phyloP scores from a whole-genome alignment of 495 filamentous ascomycete species.

The Pyrenula massariospora region DNA sequence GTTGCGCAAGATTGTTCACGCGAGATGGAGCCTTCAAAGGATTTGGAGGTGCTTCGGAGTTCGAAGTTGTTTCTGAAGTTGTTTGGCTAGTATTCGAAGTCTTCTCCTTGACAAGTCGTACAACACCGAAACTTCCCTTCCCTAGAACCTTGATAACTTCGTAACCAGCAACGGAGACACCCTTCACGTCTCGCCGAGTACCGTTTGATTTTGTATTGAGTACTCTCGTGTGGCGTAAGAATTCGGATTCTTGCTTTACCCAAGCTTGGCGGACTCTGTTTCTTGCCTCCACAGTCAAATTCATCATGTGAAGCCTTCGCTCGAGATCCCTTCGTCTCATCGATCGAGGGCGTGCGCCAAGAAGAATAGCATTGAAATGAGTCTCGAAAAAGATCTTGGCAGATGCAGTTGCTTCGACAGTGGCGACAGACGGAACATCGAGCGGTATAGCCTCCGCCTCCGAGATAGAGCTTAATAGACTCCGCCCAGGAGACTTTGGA shows the following conservation, averaged over 20 bases:
- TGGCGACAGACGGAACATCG: conserved; percentile 51
- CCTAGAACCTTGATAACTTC: conserved; percentile 78
- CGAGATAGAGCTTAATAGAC: background rate
- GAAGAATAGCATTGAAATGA: conserved; percentile 58
- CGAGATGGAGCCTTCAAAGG: conserved; percentile 2
- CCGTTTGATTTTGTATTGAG: conserved; percentile 49
- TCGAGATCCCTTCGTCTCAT: conserved; percentile 60
- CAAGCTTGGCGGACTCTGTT: conserved; percentile 43
- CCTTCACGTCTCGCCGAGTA: conserved; percentile 16
- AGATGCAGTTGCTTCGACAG: conserved; percentile 64
- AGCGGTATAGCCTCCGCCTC: conserved; percentile 1
- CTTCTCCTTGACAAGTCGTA: conserved; percentile 68
- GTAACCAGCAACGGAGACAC: conserved; percentile 52
- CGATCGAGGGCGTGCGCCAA: conserved; percentile 43
- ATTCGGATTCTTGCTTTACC: conserved; percentile 52
- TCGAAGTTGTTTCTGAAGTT: background rate
- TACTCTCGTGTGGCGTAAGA: conserved; percentile 62
- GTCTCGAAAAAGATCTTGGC: conserved; percentile 83
- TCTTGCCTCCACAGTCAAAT: conserved; percentile 43
- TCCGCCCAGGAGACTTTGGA: background rate
- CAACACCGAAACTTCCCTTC: conserved; percentile 89
- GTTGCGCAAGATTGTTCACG: conserved; percentile 2
- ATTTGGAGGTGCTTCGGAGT: background rate
- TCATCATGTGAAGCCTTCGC: conserved; percentile 37
- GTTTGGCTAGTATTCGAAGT: background rate